Conservation (phyloP, 1,284 basidiomycete species). For the Ganoderma meredithae region DNA sequence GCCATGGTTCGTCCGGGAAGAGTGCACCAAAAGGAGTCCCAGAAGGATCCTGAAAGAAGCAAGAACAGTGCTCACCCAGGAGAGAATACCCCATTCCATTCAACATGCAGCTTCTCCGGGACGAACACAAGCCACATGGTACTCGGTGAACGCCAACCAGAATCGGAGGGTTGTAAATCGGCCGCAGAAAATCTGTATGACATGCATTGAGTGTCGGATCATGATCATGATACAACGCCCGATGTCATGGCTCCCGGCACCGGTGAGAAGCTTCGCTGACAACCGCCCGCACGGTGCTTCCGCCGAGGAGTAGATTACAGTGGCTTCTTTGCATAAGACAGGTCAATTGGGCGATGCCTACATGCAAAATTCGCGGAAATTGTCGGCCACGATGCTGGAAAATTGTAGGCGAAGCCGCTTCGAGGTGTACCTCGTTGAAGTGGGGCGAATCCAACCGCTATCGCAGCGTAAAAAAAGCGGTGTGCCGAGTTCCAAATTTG, state of each 20-base stretch:
- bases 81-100: neutral
- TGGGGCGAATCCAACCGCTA: neutral
- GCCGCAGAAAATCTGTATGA: neutral
- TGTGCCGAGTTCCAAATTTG: neutral
- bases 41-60: neutral
- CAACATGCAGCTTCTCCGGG: neutral
- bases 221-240: neutral
- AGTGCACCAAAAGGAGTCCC: neutral
- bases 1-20: neutral
- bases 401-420: neutral
- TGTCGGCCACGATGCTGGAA: neutral
- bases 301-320: neutral
- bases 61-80: neutral
- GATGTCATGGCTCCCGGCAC: slow-evolving; percentile 1
- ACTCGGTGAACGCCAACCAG: neutral
- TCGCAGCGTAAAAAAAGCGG: neutral
- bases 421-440: neutral
- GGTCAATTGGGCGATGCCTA: neutral
- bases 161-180: neutral
- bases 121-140: neutral
- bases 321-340: neutral
- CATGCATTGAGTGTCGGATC: slow-evolving; percentile 3
- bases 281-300: neutral
- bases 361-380: neutral
- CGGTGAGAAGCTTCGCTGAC: neutral